Conservation (phyloP, 140 eudicot species). For the Stevia rebaudiana region DNA sequence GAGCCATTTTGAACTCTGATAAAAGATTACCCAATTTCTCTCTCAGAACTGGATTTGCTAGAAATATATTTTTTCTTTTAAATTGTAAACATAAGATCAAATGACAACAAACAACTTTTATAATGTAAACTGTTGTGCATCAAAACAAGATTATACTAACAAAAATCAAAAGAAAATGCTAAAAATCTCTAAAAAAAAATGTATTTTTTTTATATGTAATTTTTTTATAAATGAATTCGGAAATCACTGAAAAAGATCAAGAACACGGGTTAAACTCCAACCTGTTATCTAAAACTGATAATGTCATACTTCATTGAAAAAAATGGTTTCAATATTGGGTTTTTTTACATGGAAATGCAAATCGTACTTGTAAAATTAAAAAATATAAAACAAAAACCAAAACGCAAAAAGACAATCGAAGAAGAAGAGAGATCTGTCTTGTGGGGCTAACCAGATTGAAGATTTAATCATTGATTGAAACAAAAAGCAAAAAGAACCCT, state of each 20-base stretch:
- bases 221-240: background rate
- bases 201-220: too few relatives aligned
- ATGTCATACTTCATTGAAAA: background rate
- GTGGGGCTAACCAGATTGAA: conserved; percentile 19
- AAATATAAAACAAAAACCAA: conserved; percentile 1
- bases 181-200: conserved; percentile 5
- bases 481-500: conserved; percentile 20
- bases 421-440: conserved; percentile 20
- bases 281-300: conserved; percentile 2
- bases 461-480: conserved; percentile 13
- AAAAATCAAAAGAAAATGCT: background rate
- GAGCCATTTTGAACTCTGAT: conserved; percentile 4
- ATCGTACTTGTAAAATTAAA: conserved; percentile 4
- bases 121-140: background rate
- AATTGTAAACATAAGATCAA: background rate
- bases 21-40: conserved; percentile 2
- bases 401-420: conserved; percentile 12
- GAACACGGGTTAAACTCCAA: conserved; percentile 8
- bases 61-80: background rate
- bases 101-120: background rate
- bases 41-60: conserved; percentile 8
- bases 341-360: conserved; percentile 19
- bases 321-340: background rate
- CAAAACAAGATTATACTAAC: background rate
- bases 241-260: background rate